These are phyloP conservation scores for Mariannaea elegans DNA, from an alignment of 2,329 filamentous ascomycete genomes.

Conservation along the genomic window DNA sequence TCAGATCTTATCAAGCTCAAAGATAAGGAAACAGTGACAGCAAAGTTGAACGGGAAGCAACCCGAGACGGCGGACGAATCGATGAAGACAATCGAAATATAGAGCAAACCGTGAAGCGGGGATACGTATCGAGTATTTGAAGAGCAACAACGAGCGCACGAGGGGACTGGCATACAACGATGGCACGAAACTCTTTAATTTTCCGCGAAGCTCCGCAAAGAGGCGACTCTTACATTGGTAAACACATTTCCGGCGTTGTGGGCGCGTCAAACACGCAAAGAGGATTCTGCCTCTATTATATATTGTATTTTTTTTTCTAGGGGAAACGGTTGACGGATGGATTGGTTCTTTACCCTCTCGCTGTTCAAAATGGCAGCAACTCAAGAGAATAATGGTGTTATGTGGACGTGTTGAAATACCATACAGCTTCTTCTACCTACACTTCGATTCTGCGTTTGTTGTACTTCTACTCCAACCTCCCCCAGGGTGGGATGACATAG, in stretches of 20 bases:
- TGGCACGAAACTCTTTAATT: constrained; percentile 39
- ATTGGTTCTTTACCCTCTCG: constrained; percentile 14
- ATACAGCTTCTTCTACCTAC: constrained; percentile 28
- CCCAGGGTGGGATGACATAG: neutral
- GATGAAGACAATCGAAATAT: constrained; percentile 72
- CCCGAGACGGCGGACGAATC: constrained; percentile 56
- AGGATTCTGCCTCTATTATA: constrained; percentile 27
- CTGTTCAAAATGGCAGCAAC: neutral
- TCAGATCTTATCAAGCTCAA: constrained; percentile 50
- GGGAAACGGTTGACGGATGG: constrained; percentile 17
- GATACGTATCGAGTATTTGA: constrained; percentile 26
- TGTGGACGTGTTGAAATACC: constrained; percentile 24
- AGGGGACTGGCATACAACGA: constrained; percentile 40
- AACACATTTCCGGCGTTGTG: constrained; percentile 38
- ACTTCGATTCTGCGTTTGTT: constrained; percentile 28
- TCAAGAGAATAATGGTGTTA: neutral
- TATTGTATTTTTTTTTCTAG: constrained; percentile 26
- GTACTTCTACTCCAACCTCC: constrained; percentile 18
- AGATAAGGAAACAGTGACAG: constrained; percentile 51
- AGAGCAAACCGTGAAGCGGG: constrained; percentile 17
- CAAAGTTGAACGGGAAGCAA: constrained; percentile 56
- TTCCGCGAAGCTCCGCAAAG: constrained; percentile 46
- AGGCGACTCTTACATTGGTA: constrained; percentile 35
- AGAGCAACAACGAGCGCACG: constrained; percentile 35
- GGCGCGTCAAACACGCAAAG: constrained; percentile 39